Evolutionary conservation across 495 filamentous ascomycete genomes (phyloP), one percentile per base, ranked within the genome.

Genomic region (Chaetomium fimeti): DNA sequence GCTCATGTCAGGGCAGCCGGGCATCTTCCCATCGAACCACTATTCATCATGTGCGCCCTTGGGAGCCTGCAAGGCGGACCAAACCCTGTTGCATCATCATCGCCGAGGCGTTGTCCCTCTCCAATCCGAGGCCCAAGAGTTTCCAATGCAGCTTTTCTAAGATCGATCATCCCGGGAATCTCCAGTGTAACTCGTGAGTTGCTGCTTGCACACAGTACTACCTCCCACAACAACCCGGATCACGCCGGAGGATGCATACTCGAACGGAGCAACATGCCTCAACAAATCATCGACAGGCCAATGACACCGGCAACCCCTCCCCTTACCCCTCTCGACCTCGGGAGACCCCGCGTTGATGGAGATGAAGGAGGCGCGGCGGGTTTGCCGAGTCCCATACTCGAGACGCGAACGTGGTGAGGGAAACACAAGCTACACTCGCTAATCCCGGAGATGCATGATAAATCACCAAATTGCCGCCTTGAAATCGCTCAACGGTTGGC

Each of bases 281-380:
- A 28, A 27, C 20, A 43, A 2, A 42, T 24, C 48, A 18, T 6
- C 12, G 6, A 12, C 45, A 60, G n/a, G 18, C 43, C 43, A 49
- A 48, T 38, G 25, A 24, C 36, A 25, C 32, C 27, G 25, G 22
- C 42, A 22, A 18, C 55, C 61, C 52, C 61, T 45, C 45, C 54
- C 16, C 1, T 56, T 38, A 57, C 53, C 52, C 53, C 61, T 57
- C 61, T 48, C 61, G 18, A 15, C 6, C 36, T 63, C 53, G 61
- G 52, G 48, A 58, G 54, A 63, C 58, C 58, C 57, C 58, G 47
- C 58, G 43, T 45, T 48, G 55, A 32, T 32, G 18, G 58, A 60
- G 38, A 58, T 58, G 20, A 20, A 29, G 52, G 25, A 36, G 52
- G 16, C 5, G 13, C 28, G 7, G 5, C 22, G 24, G 24, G 13